Evolutionary conservation across 306 rosid species (phyloP), one percentile per base, ranked within the genome.

Genomic region (Vicia faba): DNA sequence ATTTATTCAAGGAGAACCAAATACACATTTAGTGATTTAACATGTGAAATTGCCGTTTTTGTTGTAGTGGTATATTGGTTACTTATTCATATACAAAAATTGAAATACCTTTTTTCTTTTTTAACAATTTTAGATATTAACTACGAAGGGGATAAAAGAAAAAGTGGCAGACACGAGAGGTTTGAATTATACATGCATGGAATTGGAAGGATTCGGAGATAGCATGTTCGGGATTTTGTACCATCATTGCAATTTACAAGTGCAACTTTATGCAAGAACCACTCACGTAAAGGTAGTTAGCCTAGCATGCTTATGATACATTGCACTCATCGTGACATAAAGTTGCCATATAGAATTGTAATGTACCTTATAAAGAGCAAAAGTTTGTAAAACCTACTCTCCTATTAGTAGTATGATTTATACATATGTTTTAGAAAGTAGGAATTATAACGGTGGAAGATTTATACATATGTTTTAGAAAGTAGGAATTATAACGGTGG

Each of bases 131-230:
- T 20, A 35, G 38, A 63, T 19, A 61, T 38, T 23, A 23, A 41
- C 19, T 8, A 63, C 2, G 39, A 63, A 23, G 8, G 54, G 11
- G 15, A 11, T 19, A 31, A 23, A 3, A 11, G 4, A 20, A 12
- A 38, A 20, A n/a, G 54, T 40, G 53, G 68, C 35, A 20, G 68
- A 19, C 39, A 13, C 23, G 31, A 31, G 50, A 53, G 51, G 31
- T 48, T 71, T 31, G 71, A 43, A 71, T 46, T 23, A 46, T 59
- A 60, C 61, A 71, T 71, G 75, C 75, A 61, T 71, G 75, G 69
- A 61, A 72, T 18, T 71, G 75, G 76, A 61, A 72, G 31, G 69
- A 50, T 71, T 61, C 19, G 63, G 23, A 13, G 15, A 15, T 10
- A 35, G 76, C 53, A 71, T 71, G 69, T 19, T 59, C 7, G 41